A percentile compares a stretch with the other conserved stretches of the same genome.
Evolutionary conservation across 345 rosid species (phyloP).

Genomic region (Alliaria petiolata): DNA sequence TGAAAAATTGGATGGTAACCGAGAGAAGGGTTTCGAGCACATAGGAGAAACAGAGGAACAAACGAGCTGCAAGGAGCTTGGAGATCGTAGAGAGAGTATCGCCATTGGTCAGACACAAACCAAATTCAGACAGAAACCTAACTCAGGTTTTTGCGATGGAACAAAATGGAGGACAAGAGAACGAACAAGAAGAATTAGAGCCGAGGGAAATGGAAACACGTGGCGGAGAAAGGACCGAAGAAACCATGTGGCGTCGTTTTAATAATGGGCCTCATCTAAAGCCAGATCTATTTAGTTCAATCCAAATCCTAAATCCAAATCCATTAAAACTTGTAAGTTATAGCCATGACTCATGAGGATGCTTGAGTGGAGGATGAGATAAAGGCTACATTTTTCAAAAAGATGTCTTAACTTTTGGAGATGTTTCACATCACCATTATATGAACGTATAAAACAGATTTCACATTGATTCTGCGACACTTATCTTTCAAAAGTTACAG

Average conservation of each 20-base stretch:
- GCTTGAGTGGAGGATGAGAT: no score
- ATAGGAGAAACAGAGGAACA: slow-evolving; percentile 1
- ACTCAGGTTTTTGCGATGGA: neutral
- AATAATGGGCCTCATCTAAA: neutral
- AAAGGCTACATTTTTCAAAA: no score
- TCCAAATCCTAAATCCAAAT: no score
- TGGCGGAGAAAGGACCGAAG: slow-evolving; percentile 19
- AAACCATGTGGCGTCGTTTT: neutral
- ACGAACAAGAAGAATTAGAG: neutral
- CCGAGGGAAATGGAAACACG: neutral
- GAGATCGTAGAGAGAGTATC: slow-evolving; percentile 19
- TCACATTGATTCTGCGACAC: no score
- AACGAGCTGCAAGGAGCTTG: slow-evolving; percentile 20
- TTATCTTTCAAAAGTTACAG: no score
- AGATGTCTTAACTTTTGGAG: no score
- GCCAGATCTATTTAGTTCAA: neutral
- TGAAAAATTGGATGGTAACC: no score
- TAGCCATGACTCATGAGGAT: no score
- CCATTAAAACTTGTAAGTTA: neutral
- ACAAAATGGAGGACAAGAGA: neutral
- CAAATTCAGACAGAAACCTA: neutral
- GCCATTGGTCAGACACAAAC: slow-evolving; percentile 25
- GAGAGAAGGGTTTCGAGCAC: slow-evolving; percentile 8
- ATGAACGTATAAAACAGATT: no score
- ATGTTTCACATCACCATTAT: no score